These are phyloP conservation scores for Warburgia ugandensis DNA, from an alignment of 164 flowering plant genomes.

Conservation along the genomic window DNA sequence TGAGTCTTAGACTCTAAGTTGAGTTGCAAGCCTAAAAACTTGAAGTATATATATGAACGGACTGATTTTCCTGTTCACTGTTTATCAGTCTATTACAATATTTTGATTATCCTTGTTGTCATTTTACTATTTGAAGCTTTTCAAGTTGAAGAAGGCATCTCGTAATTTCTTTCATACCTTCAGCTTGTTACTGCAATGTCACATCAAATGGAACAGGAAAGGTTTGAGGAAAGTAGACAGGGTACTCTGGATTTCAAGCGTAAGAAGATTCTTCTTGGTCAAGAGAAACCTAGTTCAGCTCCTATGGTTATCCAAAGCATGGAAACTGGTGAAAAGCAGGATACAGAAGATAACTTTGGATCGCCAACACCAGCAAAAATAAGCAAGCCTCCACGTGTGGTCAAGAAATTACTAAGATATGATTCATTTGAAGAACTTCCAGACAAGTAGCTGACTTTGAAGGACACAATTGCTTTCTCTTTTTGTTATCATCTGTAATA, in stretches of 20 bases:
- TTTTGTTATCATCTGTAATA: not conserved
- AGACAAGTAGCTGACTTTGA: conserved; percentile 31
- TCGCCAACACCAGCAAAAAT: conserved; percentile 39
- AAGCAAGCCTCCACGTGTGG: conserved; percentile 7
- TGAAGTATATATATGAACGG: too few relatives aligned
- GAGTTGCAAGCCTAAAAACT: too few relatives aligned
- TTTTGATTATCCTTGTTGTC: too few relatives aligned
- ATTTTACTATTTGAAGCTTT: too few relatives aligned
- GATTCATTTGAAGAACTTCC: conserved; percentile 23
- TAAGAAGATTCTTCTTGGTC: conserved; percentile 10
- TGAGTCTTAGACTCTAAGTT: too few relatives aligned
- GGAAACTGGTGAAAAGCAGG: conserved; percentile 5
- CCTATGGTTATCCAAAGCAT: conserved; percentile 3
- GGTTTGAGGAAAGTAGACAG: conserved; percentile 13
- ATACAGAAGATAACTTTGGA: conserved; percentile 18
- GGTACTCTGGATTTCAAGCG: conserved; percentile 18
- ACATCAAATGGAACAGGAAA: conserved; percentile 37
- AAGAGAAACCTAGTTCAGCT: conserved; percentile 21
- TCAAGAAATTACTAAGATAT: conserved; percentile 8
- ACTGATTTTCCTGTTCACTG: too few relatives aligned
- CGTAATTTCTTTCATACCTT: too few relatives aligned
- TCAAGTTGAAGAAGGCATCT: too few relatives aligned
- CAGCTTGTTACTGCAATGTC: too few relatives aligned
- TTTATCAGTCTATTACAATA: too few relatives aligned
- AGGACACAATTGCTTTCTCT: not conserved